Evolutionary conservation across 345 rosid genomes (phyloP).

Genomic region (Citrus inodora): DNA sequence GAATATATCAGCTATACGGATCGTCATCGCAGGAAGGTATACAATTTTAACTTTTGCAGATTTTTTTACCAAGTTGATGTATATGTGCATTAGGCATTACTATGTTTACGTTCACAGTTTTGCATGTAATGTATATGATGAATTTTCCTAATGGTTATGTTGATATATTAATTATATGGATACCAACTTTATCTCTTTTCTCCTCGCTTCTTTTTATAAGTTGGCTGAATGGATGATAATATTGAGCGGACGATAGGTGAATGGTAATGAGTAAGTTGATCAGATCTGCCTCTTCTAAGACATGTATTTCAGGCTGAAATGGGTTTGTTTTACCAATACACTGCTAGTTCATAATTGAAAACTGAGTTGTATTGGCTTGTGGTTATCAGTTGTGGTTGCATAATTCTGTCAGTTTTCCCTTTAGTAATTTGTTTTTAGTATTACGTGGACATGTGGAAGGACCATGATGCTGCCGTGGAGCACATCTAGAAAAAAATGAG

Average conservation of each 20-base stretch:
- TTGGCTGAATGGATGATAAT: neutral
- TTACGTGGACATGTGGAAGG: neutral
- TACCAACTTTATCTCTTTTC: neutral
- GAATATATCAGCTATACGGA: constrained; percentile 77
- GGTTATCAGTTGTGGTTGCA: neutral
- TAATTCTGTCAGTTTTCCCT: neutral
- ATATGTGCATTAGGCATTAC: neutral
- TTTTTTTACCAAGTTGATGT: neutral
- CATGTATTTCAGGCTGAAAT: neutral
- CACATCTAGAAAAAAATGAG: neutral
- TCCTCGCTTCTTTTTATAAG: neutral
- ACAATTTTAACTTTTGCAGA: neutral
- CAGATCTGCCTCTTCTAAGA: neutral
- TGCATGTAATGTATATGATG: neutral
- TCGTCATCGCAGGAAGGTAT: constrained; percentile 95
- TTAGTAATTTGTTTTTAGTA: neutral
- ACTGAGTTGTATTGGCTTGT: neutral
- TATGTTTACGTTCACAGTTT: neutral
- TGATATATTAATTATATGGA: neutral
- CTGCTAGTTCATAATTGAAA: neutral
- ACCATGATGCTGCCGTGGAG: neutral
- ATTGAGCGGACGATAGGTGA: neutral
- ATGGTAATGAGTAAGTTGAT: neutral
- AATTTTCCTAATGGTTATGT: neutral
- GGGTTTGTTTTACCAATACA: neutral